Evolutionary conservation across 176 grass and related monocot genomes (phyloP).

Genomic region (Hyparrhenia diplandra): DNA sequence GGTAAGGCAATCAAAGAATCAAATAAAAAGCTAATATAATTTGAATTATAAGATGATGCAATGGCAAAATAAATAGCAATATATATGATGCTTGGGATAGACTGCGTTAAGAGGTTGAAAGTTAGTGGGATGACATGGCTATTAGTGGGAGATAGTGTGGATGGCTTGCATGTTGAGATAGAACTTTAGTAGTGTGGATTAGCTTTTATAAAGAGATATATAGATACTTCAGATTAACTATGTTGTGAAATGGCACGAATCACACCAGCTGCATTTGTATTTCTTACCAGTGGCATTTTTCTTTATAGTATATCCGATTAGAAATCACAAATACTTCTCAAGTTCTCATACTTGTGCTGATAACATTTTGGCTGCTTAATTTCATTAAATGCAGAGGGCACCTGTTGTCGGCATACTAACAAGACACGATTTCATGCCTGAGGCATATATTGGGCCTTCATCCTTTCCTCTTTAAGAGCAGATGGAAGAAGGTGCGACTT

Average conservation of each 20-base stretch:
- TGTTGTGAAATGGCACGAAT: background rate
- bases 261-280: background rate
- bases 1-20: too few species aligned
- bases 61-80: too few species aligned
- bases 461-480: slow-evolving; percentile 66
- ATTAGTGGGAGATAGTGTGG: too few species aligned
- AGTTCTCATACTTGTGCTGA: too few species aligned
- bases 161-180: too few species aligned
- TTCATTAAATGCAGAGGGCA: slow-evolving; percentile 40
- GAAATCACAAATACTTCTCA: background rate
- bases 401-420: slow-evolving; percentile 88
- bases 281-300: background rate
- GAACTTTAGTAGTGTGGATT: too few species aligned
- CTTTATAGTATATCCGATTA: background rate
- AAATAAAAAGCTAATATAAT: too few species aligned
- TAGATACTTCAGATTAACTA: background rate
- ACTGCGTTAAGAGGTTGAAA: too few species aligned
- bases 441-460: slow-evolving; percentile 74
- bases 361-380: background rate
- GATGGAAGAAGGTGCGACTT: slow-evolving; percentile 74
- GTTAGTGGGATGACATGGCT: too few species aligned
- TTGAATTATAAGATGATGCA: too few species aligned
- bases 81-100: too few species aligned
- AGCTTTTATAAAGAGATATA: too few species aligned
- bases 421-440: slow-evolving; percentile 89